phyloP scores from a whole-genome alignment of 495 filamentous ascomycete genomes.

The Arthonia radiata region DNA sequence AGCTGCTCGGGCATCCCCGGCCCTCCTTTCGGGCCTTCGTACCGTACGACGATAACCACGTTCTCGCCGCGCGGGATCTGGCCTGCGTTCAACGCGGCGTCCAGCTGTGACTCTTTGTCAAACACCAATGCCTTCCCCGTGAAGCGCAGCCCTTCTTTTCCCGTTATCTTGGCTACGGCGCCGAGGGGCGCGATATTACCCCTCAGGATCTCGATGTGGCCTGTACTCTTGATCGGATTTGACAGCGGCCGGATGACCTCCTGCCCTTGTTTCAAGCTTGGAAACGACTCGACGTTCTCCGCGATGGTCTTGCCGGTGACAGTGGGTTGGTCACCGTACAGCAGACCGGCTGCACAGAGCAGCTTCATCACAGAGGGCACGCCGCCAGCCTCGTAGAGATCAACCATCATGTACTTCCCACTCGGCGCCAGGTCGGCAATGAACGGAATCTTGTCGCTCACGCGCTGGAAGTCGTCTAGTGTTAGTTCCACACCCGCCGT shows the following conservation, averaged over 20 bases:
- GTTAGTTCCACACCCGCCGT: conserved; percentile 66
- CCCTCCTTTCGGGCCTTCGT: conserved; percentile 86
- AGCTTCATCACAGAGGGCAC: conserved; percentile 82
- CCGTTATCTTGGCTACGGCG: conserved; percentile 93
- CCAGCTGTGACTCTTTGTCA: conserved; percentile 62
- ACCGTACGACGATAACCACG: conserved; percentile 79
- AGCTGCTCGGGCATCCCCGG: conserved; percentile 98
- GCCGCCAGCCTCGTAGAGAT: conserved; percentile 83
- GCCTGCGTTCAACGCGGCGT: conserved; percentile 46
- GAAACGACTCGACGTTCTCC: conserved; percentile 65
- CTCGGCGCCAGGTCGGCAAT: conserved; percentile 80
- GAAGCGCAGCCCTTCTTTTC: conserved; percentile 74
- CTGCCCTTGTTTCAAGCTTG: conserved; percentile 56
- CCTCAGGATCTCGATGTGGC: conserved; percentile 70
- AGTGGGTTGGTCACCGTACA: conserved; percentile 70
- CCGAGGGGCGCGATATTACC: conserved; percentile 84
- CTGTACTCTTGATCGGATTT: conserved; percentile 69
- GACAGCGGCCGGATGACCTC: conserved; percentile 59
- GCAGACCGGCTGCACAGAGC: conserved; percentile 53
- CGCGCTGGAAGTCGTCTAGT: conserved; percentile 68
- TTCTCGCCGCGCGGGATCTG: conserved; percentile 54
- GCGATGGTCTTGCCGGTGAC: conserved; percentile 78
- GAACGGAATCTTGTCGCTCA: conserved; percentile 74
- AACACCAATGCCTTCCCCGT: conserved; percentile 71
- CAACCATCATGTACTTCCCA: conserved; percentile 79